Base-by-base conservation (phyloP, 2,329 filamentous ascomycete species). In the Mycosphaerelloides madeirae region DNA sequence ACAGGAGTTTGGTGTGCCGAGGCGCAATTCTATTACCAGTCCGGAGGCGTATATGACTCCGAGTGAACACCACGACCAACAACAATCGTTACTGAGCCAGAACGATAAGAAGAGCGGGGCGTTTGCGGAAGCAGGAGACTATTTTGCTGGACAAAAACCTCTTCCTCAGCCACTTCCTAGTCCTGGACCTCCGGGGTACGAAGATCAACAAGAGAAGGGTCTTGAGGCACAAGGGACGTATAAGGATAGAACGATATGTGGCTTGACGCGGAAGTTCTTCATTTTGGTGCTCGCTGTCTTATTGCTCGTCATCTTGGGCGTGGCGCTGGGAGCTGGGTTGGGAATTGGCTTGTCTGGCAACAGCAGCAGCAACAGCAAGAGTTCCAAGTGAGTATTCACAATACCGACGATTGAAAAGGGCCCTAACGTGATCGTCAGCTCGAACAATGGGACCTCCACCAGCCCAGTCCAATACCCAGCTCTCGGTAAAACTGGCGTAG, bases 401-500 rank as follows among this genome's bases (percentile, higher is more conserved):
- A 6, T 9, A 25, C 22, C 5, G 22, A 12, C 31, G 31, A 32
- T 14, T 32, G 31, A 12, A 32, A 32, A 32, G 13, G 6, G 31
- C 39, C 33, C n/a, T n/a, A n/a, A n/a, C n/a, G n/a, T n/a, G n/a
- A 33, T 19, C 20, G 35, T 36, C 35, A 33, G 31, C 28, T 15
- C 9, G 5, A 35, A 15, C 32, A 35, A 35, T 19, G 18, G 12
- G 5, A 6, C 22, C 22, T 6, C 22, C 22, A 9, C 22, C 22
- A 25, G 13, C 31, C 13, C 31, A 9, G 12, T 9, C n/a, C 18
- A 12, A 6, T 38, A 22, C 19, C 18, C 7, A 31, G 45, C 49
- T 11, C 44, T 43, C 25, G 37, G 41, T 11, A 47, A 46, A 19
- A 49, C 49, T 29, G 51, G 51, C 25, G 37, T 54, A n/a, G 46